These are phyloP conservation scores for Diaporthe caulivora DNA, from an alignment of 2,329 filamentous ascomycete genomes.

Conservation along the genomic window DNA sequence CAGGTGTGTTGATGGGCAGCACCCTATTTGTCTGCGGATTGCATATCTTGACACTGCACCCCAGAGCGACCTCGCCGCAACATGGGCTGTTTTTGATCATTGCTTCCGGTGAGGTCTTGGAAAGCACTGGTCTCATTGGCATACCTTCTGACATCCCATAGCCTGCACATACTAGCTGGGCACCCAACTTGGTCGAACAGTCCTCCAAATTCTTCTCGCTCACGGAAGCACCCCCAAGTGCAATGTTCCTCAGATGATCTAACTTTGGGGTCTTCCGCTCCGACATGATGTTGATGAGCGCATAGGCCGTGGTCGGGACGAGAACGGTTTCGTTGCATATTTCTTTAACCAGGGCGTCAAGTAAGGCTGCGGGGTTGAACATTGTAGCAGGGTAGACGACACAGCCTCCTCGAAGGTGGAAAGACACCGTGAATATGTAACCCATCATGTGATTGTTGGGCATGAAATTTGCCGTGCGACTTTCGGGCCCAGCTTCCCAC, in stretches of 20 bases:
- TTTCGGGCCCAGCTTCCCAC: background rate
- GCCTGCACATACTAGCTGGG: background rate
- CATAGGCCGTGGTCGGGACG: constrained; percentile 1
- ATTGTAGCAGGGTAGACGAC: background rate
- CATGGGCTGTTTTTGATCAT: background rate
- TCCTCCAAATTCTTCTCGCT: constrained; percentile 18
- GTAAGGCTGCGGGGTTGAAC: constrained; percentile 2
- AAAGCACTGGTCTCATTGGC: background rate
- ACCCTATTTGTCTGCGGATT: background rate
- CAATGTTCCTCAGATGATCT: background rate
- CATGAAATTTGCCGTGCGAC: background rate
- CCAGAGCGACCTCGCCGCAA: background rate
- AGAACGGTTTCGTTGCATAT: background rate
- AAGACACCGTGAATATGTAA: background rate
- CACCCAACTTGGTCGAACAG: background rate
- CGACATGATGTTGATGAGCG: background rate
- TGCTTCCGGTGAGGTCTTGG: background rate
- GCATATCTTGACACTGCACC: constrained; percentile 5
- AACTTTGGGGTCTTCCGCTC: background rate
- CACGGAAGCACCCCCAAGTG: background rate
- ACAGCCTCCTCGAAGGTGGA: background rate
- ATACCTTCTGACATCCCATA: constrained; percentile 12
- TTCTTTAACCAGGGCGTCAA: background rate
- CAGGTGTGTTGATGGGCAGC: background rate
- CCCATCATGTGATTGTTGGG: constrained; percentile 16